Conservation (phyloP, 78 protist genomes). For the Speleostelium caveatum region DNA sequence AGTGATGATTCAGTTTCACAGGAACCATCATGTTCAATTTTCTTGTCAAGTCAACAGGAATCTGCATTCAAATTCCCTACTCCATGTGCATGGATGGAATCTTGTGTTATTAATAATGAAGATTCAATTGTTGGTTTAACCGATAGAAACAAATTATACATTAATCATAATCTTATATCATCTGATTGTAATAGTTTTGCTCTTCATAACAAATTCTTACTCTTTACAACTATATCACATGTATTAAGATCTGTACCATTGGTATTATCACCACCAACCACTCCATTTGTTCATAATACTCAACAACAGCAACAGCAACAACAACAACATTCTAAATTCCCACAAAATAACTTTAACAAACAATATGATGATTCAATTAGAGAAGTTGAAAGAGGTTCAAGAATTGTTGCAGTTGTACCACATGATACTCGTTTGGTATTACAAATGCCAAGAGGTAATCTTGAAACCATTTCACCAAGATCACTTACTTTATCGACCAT, state of each 20-base stretch:
- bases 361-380: constrained; percentile 70
- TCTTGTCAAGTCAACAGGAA: neutral
- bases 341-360: neutral
- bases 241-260: constrained; percentile 72
- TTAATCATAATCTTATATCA: constrained; percentile 33
- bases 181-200: constrained; percentile 80
- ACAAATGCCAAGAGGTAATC: constrained; percentile 90
- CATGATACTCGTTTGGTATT: constrained; percentile 67
- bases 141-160: constrained; percentile 29
- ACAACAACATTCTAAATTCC: constrained; percentile 1
- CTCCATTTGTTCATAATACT: constrained; percentile 6
- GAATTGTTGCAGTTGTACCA: constrained; percentile 73
- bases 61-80: constrained; percentile 56
- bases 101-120: constrained; percentile 9
- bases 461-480: constrained; percentile 87
- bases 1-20: too few relatives aligned
- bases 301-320: neutral
- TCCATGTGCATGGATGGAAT: constrained; percentile 51
- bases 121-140: constrained; percentile 71
- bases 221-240: constrained; percentile 81
- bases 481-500: constrained; percentile 68
- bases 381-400: constrained; percentile 87
- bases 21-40: neutral
- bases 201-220: constrained; percentile 78
- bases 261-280: constrained; percentile 9